Evolutionary conservation across 257 asterid species (phyloP).

Genomic region (Nicotiana undulata): DNA sequence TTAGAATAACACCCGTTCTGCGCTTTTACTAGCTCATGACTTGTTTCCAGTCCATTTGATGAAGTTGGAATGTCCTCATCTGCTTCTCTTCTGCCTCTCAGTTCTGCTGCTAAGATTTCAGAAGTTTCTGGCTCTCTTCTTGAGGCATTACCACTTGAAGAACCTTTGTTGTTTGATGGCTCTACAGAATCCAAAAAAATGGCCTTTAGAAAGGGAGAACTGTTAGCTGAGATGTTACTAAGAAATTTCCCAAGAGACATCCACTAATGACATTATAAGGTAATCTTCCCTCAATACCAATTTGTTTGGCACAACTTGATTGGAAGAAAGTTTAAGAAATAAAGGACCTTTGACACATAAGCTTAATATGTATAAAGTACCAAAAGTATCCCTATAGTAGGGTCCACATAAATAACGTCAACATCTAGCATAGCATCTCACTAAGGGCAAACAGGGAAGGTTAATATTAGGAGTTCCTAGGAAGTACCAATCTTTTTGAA

Average conservation of each 20-base stretch:
- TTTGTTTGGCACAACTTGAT: not conserved
- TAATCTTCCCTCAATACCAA: not conserved
- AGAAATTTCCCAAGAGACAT: not conserved
- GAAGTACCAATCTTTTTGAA: not conserved
- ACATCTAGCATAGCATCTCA: not conserved
- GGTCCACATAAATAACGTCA: not conserved
- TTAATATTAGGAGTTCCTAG: not conserved
- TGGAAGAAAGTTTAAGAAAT: not conserved
- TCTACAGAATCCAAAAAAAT: constrained; percentile 31
- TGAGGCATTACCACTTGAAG: constrained; percentile 17
- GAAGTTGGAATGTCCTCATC: constrained; percentile 14
- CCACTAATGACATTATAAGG: not conserved
- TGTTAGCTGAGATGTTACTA: not conserved
- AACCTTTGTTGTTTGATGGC: constrained; percentile 21
- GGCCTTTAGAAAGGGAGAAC: not conserved
- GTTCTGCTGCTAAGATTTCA: constrained; percentile 18
- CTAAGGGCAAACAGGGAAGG: not conserved
- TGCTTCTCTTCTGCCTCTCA: constrained; percentile 16
- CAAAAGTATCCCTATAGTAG: not conserved
- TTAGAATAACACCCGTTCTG: constrained; percentile 1
- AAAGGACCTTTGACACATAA: not conserved
- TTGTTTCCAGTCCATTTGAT: constrained; percentile 20
- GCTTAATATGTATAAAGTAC: not conserved
- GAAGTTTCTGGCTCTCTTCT: constrained; percentile 16
- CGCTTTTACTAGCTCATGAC: constrained; percentile 7